Conservation (phyloP, 169 alveolate species). For the Plasmodium ovale region DNA sequence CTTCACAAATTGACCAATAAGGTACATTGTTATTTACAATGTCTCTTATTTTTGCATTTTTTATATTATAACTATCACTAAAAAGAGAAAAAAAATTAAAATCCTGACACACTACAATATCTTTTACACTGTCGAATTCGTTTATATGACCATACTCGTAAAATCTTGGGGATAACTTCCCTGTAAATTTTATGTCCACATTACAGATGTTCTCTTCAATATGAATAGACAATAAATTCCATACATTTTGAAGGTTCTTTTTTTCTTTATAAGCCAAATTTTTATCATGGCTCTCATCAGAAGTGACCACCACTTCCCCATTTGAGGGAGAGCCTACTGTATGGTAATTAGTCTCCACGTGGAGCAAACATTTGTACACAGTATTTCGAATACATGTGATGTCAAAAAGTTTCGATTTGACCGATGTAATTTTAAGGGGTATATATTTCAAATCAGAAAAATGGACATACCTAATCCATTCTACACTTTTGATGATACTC, state of each 20-base stretch:
- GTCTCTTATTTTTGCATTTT: constrained; percentile 37
- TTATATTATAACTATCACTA: not conserved
- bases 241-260: constrained; percentile 6
- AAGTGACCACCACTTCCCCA: not conserved
- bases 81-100: constrained; percentile 63
- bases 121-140: constrained; percentile 9
- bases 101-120: constrained; percentile 16
- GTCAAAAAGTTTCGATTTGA: constrained; percentile 49
- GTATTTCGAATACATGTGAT: constrained; percentile 5
- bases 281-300: not conserved
- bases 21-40: constrained; percentile 57
- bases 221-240: constrained; percentile 63
- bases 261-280: not conserved
- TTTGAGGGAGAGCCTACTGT: too few relatives aligned
- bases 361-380: constrained; percentile 6
- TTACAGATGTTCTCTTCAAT: constrained; percentile 67
- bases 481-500: constrained; percentile 16
- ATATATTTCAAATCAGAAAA: constrained; percentile 26
- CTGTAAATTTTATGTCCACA: constrained; percentile 69
- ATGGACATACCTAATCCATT: constrained; percentile 29
- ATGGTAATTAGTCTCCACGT: too few relatives aligned
- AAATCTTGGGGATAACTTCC: constrained; percentile 72
- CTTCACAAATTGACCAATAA: constrained; percentile 63
- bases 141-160: constrained; percentile 40
- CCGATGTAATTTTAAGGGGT: constrained; percentile 38